Conservation (phyloP, 768 basidiomycete species). For the Filobasidium floriforme region DNA sequence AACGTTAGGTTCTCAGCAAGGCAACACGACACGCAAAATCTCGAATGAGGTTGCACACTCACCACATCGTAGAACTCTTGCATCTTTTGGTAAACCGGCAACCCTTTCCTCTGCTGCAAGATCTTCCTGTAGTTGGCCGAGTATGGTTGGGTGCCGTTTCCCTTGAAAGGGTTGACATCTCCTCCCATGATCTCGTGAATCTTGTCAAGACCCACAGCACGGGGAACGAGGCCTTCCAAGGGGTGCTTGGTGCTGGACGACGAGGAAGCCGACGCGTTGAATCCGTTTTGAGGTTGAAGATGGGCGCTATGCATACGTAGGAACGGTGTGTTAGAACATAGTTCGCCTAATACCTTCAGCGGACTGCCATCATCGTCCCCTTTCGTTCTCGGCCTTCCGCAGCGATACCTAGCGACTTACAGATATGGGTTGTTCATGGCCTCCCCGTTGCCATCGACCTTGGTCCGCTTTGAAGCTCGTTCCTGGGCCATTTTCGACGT, state of each 20-base stretch:
- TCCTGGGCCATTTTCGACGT: constrained; percentile 1
- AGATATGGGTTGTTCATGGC: constrained; percentile 39
- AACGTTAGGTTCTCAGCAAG: constrained; percentile 15
- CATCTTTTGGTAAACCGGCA: constrained; percentile 91
- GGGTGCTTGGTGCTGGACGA: constrained; percentile 48
- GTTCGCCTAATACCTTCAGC: not conserved
- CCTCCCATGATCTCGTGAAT: constrained; percentile 65
- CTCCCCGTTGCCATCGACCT: constrained; percentile 18
- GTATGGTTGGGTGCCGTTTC: constrained; percentile 51
- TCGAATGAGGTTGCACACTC: constrained; percentile 42
- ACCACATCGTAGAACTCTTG: constrained; percentile 83
- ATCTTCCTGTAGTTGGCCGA: constrained; percentile 78
- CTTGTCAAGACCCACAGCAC: constrained; percentile 60
- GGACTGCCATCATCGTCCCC: not conserved
- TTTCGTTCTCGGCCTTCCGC: not conserved
- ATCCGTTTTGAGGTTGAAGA: constrained; percentile 8
- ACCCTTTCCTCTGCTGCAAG: constrained; percentile 69
- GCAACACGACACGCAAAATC: too few species aligned
- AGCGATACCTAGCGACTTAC: constrained; percentile 21
- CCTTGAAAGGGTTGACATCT: constrained; percentile 78
- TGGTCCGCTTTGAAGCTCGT: constrained; percentile 11
- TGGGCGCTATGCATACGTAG: constrained; percentile 2
- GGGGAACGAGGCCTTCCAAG: constrained; percentile 64
- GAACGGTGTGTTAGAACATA: constrained; percentile 14
- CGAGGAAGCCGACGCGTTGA: constrained; percentile 22